Evolutionary conservation across 2,329 filamentous ascomycete genomes (phyloP).

Genomic region (Alternaria sp.): DNA sequence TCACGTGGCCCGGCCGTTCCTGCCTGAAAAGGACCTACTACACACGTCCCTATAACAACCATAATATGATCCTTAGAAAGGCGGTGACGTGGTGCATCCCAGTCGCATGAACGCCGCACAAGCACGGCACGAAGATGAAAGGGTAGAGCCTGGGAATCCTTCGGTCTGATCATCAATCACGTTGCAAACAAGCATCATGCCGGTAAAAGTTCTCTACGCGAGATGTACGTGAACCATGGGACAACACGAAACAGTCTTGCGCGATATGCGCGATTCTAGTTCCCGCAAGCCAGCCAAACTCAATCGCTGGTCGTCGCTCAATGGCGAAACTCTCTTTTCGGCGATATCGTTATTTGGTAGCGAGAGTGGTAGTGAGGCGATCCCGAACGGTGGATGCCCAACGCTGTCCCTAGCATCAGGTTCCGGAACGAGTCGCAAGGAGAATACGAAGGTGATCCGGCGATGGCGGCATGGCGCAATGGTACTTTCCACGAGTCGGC

Average conservation of each 20-base stretch:
- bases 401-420: not conserved
- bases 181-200: constrained; percentile 20
- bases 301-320: not conserved
- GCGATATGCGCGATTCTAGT: constrained; percentile 16
- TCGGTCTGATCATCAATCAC: constrained; percentile 13
- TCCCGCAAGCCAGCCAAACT: constrained; percentile 8
- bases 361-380: constrained; percentile 9
- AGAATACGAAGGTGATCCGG: constrained; percentile 1
- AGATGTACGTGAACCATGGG: not conserved
- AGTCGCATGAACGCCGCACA: constrained; percentile 1
- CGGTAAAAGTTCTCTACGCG: constrained; percentile 11
- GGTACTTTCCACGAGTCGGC: constrained; percentile 8
- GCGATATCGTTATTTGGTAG: constrained; percentile 5
- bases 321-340: constrained; percentile 2
- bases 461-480: constrained; percentile 8
- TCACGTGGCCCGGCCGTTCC: not conserved
- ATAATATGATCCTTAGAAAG: not conserved
- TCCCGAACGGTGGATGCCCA: not conserved
- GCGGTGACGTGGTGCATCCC: constrained; percentile 3
- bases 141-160: constrained; percentile 2
- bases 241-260: constrained; percentile 14
- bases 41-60: not conserved
- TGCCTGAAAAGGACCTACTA: not conserved
- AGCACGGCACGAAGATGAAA: constrained; percentile 1
- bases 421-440: not conserved